Conservation (phyloP, 176 grass and related monocot genomes). For the Oryza australiensis region DNA sequence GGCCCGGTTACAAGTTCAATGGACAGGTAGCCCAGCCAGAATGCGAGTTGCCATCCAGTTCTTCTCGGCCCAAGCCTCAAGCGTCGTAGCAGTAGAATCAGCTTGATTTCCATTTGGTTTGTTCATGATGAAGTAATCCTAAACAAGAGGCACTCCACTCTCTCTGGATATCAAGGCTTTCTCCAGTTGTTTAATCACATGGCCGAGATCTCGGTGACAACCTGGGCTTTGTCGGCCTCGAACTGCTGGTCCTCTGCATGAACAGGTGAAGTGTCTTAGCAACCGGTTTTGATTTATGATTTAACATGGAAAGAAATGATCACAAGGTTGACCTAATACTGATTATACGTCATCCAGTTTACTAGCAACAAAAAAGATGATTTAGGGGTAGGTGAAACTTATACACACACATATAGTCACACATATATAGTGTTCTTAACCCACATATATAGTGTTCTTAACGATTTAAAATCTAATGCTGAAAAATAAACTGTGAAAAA, state of each 20-base stretch:
- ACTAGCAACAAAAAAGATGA: no score
- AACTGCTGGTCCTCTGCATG: constrained; percentile 50
- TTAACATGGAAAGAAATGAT: no score
- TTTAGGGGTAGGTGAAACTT: no score
- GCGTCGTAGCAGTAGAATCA: neutral
- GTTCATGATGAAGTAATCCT: neutral
- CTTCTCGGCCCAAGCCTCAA: neutral
- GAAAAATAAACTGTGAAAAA: no score
- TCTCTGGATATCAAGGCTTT: neutral
- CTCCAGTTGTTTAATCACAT: neutral
- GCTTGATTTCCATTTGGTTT: neutral
- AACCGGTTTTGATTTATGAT: no score
- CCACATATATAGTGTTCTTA: no score
- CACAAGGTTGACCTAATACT: no score
- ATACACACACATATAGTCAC: no score
- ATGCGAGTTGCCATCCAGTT: neutral
- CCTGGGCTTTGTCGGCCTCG: constrained; percentile 51
- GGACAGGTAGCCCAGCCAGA: neutral
- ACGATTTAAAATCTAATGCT: no score
- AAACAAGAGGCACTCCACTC: neutral
- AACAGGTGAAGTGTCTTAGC: neutral
- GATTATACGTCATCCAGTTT: no score
- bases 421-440: no score
- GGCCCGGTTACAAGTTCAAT: neutral
- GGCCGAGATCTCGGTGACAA: constrained; percentile 34